phyloP scores from a whole-genome alignment of 441 rosid species.

The Metrosideros polymorpha region DNA sequence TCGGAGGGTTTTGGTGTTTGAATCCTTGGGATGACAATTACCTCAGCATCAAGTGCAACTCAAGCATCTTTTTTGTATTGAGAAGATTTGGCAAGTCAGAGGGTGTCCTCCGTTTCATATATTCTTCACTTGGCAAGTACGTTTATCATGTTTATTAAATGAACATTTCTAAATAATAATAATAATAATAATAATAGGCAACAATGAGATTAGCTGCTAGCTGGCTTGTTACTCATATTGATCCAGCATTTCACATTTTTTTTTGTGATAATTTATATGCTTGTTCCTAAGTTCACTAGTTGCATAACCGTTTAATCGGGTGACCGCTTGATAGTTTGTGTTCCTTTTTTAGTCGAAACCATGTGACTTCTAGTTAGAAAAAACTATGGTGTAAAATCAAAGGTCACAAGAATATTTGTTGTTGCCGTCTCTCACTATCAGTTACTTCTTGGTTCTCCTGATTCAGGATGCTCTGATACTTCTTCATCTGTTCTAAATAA shows the following conservation, averaged over 20 bases:
- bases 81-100: not conserved
- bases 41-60: not conserved
- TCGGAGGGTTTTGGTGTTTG: too few species aligned
- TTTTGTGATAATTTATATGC: not conserved
- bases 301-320: not conserved
- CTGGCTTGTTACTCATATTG: not conserved
- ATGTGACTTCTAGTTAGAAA: not conserved
- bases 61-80: not conserved
- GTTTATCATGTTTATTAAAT: not conserved
- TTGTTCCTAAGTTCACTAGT: not conserved
- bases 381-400: not conserved
- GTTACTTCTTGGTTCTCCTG: not conserved
- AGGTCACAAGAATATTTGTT: not conserved
- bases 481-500: not conserved
- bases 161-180: not conserved
- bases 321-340: not conserved
- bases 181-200: not conserved
- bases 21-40: not conserved
- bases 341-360: not conserved
- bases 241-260: not conserved
- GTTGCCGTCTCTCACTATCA: not conserved
- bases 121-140: not conserved
- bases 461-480: not conserved
- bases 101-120: not conserved
- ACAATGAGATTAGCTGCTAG: not conserved